Percentiles rank a stretch among this genome's conserved stretches.
Conservation (phyloP, 2,329 filamentous ascomycete genomes). For the Ophidiomyces ophidiicola region DNA sequence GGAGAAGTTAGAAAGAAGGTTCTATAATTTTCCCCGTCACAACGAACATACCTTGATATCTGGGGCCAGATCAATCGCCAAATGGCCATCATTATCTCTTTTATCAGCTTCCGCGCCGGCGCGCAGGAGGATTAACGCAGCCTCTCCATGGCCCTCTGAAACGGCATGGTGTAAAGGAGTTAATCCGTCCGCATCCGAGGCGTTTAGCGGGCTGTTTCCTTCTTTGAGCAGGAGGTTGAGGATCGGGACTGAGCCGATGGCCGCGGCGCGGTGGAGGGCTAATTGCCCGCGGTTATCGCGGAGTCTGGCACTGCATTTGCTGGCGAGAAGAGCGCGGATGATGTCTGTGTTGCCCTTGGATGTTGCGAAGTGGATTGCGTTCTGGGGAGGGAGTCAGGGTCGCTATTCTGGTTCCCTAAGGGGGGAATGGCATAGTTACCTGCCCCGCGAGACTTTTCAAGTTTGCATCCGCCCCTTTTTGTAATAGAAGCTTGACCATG, state of each 20-base stretch:
- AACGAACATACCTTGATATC: slow-evolving; percentile 55
- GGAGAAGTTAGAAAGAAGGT: neutral
- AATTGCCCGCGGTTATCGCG: slow-evolving; percentile 84
- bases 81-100: slow-evolving; percentile 55
- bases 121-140: slow-evolving; percentile 69
- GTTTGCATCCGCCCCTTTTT: slow-evolving; percentile 37
- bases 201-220: slow-evolving; percentile 65
- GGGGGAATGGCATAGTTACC: slow-evolving; percentile 19
- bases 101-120: slow-evolving; percentile 73
- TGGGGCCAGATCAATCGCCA: slow-evolving; percentile 72
- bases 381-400: slow-evolving; percentile 38
- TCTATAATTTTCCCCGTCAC: neutral
- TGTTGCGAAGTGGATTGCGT: slow-evolving; percentile 78
- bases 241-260: slow-evolving; percentile 79
- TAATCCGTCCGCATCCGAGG: slow-evolving; percentile 67
- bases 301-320: slow-evolving; percentile 64
- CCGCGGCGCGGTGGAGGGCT: slow-evolving; percentile 80
- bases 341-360: slow-evolving; percentile 81
- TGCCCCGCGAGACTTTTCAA: slow-evolving; percentile 34
- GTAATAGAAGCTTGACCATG: slow-evolving; percentile 35
- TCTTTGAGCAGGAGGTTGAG: slow-evolving; percentile 65
- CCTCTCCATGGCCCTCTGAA: slow-evolving; percentile 56
- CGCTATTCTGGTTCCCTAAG: neutral
- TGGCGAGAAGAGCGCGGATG: slow-evolving; percentile 61
- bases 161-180: slow-evolving; percentile 75